Evolutionary conservation across 2,329 filamentous ascomycete genomes (phyloP), one percentile per base, ranked within the genome.

Genomic region (Colletotrichum sp.): DNA sequence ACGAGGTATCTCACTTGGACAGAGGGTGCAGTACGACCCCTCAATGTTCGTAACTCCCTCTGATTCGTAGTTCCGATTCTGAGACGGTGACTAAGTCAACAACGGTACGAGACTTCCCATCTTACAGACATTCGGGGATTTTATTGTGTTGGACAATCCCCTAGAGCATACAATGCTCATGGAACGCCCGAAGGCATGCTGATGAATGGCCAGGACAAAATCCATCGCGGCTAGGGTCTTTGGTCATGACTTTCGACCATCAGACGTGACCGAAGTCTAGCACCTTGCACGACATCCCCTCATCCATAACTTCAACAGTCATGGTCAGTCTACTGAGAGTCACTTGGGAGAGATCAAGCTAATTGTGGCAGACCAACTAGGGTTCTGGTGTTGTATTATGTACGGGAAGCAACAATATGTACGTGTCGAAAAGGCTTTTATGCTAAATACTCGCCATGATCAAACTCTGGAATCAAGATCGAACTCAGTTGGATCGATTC

Each of bases 331-430:
- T n/a, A 13, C 7, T 39, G 9, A n/a, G 18, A 18, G 10, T 52
- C 44, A 52, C n/a, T 13, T 52, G 10, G 44, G 10, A 22, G n/a
- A n/a, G 57, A 60, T 18, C 15, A 32, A 18, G 57, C 26, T 13
- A 7, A n/a, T 62, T 62, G 30, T 15, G 13, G 59, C n/a, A 64
- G n/a, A 39, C 62, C 62, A 44, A 64, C 62, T 44, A 64, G 62
- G 62, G 62, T 18, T 44, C n/a, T 64, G 22, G 8, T 28, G 22
- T 62, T 34, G 28, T 57, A 60, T 22, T 68, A 68, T 68, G 10
- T 68, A 68, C 66, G 66, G 30, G 24, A 57, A 39, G 24, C 18
- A 24, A 44, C 12, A 68, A 60, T 60, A 68, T 68, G 12, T 68
- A 44, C 66, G 28, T 28, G 32, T 60, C 32, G 52, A 68, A 68